A percentile compares a stretch with the other conserved stretches of the same genome.
phyloP scores from a whole-genome alignment of 2,329 filamentous ascomycete genomes.

The Mariannaea elegans region DNA sequence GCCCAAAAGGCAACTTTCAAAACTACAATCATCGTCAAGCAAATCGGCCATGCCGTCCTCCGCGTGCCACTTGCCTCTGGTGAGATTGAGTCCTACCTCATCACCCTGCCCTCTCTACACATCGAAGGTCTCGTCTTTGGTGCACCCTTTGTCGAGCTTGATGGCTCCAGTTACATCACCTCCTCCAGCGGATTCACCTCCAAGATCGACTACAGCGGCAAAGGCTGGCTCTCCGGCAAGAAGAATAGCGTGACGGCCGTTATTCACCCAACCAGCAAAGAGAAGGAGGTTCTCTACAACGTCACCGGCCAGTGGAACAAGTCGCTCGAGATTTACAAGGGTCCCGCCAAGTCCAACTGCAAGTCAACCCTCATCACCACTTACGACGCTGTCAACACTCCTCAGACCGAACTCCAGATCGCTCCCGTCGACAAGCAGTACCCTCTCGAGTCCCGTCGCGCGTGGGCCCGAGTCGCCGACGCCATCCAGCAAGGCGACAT shows the following conservation, averaged over 20 bases:
- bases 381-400: slow-evolving; percentile 66
- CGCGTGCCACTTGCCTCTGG: slow-evolving; percentile 66
- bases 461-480: slow-evolving; percentile 86
- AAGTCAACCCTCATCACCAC: slow-evolving; percentile 61
- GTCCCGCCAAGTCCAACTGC: slow-evolving; percentile 60
- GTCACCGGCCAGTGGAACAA: slow-evolving; percentile 92
- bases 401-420: slow-evolving; percentile 74
- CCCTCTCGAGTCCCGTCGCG: slow-evolving; percentile 84
- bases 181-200: slow-evolving; percentile 87
- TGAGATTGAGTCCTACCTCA: slow-evolving; percentile 78
- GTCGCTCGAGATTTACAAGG: slow-evolving; percentile 79
- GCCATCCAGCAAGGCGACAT: slow-evolving; percentile 86
- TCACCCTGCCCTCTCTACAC: slow-evolving; percentile 89
- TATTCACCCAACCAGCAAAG: slow-evolving; percentile 75
- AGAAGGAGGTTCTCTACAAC: slow-evolving; percentile 81
- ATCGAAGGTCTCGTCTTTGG: slow-evolving; percentile 92
- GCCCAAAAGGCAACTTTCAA: slow-evolving; percentile 96
- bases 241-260: slow-evolving; percentile 88
- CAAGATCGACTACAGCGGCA: slow-evolving; percentile 92
- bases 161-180: slow-evolving; percentile 83
- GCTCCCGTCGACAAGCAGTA: slow-evolving; percentile 82
- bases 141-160: slow-evolving; percentile 89
- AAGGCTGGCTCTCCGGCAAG: slow-evolving; percentile 94
- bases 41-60: slow-evolving; percentile 88
- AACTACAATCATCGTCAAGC: slow-evolving; percentile 93